Base-by-base conservation (phyloP, 1,139 yeast genomes). In the Yamadazyma membranifaciens region DNA sequence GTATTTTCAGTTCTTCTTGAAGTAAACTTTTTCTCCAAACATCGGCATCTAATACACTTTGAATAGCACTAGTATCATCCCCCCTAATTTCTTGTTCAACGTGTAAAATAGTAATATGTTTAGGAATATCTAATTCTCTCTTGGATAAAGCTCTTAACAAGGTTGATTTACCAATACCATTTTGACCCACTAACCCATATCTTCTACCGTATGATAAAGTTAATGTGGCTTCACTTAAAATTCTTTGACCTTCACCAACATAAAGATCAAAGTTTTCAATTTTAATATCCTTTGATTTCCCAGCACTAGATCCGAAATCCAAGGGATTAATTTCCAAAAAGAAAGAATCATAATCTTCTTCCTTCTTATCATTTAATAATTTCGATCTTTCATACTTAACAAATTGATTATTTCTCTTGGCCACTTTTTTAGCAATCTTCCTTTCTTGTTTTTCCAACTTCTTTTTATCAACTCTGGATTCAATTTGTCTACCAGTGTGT, bases 161-260 rank as follows among this genome's bases (percentile, higher is more conserved):
- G 0, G 98, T 92, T 33, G 98, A 91, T 62, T 92, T 92, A 83
- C 99, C 99, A 55, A 94, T 89, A 89, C 99, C 99, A 69, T 92
- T 92, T 60, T 91, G 95, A 65, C 99, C 99, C 36, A 92, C 96
- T 44, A 92, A 72, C 80, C 98, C 99, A 54, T 92, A 92, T 62
- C 98, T 79, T 65, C 88, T 88, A 41, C 98, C 98, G 59, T 84
- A 83, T 28, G 96, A 83, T 51, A 92, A 75, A 1, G 96, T 83
- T 49, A 92, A 75, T 16, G 91, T 78, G 16, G 98, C 87, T 60
- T 91, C 95, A 42, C 94, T 82, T 50, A 92, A 75, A 44, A 92
- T 91, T 67, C 98, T 81, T 65, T 86, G 85, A 46, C 97, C 98
- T 43, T 87, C 95, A 45, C 98, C 98, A 45, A 92, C 97, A 57